phyloP scores from a whole-genome alignment of 129 eudicot species.

The Chrysanthemum seticuspe region DNA sequence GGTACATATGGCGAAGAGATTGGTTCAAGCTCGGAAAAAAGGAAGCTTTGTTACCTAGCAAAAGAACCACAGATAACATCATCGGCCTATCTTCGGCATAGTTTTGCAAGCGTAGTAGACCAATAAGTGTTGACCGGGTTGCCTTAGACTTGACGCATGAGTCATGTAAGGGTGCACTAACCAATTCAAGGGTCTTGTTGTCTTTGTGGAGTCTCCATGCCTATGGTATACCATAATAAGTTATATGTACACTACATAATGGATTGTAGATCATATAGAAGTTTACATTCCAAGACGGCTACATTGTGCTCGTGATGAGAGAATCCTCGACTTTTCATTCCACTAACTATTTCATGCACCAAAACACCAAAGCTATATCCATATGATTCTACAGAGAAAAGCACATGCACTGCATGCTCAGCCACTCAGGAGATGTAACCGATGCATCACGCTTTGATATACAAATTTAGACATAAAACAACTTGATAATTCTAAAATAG shows the following conservation, averaged over 20 bases:
- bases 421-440: slow-evolving; percentile 29
- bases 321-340: slow-evolving; percentile 32
- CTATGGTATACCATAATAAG: not conserved
- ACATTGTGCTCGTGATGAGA: not conserved
- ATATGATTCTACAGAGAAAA: slow-evolving; percentile 33
- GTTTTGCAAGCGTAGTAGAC: slow-evolving; percentile 28
- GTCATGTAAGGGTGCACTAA: slow-evolving; percentile 7
- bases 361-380: slow-evolving; percentile 37
- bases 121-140: slow-evolving; percentile 26
- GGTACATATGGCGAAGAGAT: no score
- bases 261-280: not conserved
- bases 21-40: no score
- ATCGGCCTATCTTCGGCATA: slow-evolving; percentile 31
- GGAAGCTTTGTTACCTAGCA: not conserved
- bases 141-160: slow-evolving; percentile 12
- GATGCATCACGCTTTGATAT: not conserved
- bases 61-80: slow-evolving; percentile 21
- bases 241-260: not conserved
- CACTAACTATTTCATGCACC: slow-evolving; percentile 36
- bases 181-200: slow-evolving; percentile 18
- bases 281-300: slow-evolving; percentile 40
- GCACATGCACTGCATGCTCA: slow-evolving; percentile 31
- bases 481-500: not conserved
- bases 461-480: not conserved
- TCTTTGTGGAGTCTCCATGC: slow-evolving; percentile 33